Percentiles rank a stretch among this genome's conserved stretches.
phyloP scores from a whole-genome alignment of 2,329 filamentous ascomycete species.

The Capronia epimyces region DNA sequence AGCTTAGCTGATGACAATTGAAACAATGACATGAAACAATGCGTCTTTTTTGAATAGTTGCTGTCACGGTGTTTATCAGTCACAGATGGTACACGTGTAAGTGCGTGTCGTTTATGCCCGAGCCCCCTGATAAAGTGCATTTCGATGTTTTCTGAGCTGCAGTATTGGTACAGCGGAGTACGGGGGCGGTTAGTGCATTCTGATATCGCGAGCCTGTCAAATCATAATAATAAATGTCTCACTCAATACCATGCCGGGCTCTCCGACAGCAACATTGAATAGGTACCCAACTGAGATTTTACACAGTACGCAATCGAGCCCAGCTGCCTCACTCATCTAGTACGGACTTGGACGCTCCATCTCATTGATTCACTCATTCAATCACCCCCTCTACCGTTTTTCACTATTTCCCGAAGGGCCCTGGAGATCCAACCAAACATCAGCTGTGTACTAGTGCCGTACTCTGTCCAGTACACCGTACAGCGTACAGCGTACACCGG shows the following conservation, averaged over 20 bases:
- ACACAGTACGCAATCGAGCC: too few species aligned
- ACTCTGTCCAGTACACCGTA: too few species aligned
- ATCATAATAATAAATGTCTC: background rate
- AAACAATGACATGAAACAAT: background rate
- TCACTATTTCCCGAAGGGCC: too few species aligned
- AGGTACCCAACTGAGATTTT: too few species aligned
- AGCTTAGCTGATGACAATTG: conserved; percentile 1
- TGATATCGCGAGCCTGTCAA: background rate
- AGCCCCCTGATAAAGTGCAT: background rate
- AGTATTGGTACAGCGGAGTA: background rate
- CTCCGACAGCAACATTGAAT: background rate
- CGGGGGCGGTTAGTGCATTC: background rate
- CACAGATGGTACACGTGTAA: background rate
- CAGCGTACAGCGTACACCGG: too few species aligned
- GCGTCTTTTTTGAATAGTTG: background rate
- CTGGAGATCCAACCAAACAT: too few species aligned
- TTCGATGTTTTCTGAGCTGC: too few species aligned
- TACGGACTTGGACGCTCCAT: too few species aligned
- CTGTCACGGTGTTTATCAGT: too few species aligned
- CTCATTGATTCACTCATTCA: too few species aligned
- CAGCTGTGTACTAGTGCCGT: background rate
- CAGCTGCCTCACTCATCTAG: too few species aligned
- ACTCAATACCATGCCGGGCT: background rate
- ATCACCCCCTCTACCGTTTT: too few species aligned
- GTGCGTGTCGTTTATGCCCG: background rate